Percentiles rank a stretch among this genome's conserved stretches.
phyloP scores from a whole-genome alignment of 345 rosid species.

The Eucalyptus tenuipes region DNA sequence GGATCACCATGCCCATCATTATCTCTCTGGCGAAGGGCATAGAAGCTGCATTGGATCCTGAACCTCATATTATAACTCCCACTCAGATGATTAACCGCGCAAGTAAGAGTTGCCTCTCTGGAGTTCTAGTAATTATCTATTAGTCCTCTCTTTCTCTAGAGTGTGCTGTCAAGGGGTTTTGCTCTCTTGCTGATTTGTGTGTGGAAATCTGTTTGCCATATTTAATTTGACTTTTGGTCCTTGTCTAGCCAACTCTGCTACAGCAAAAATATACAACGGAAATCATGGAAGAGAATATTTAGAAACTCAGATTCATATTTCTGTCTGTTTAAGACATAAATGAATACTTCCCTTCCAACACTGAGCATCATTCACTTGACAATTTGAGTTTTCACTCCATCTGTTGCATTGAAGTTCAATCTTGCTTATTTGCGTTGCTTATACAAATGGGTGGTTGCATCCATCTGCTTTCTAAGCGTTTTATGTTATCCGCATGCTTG shows the following conservation, averaged over 20 bases:
- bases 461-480: not conserved
- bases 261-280: not conserved
- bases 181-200: not conserved
- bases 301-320: not conserved
- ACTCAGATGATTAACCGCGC: conserved; percentile 63
- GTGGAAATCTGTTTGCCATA: not conserved
- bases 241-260: not conserved
- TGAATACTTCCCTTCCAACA: not conserved
- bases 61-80: conserved; percentile 65
- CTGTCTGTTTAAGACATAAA: not conserved
- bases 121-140: not conserved
- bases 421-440: not conserved
- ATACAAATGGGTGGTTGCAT: not conserved
- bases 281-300: not conserved
- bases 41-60: conserved; percentile 65
- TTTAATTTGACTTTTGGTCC: not conserved
- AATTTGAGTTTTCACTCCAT: not conserved
- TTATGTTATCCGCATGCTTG: not conserved
- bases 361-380: not conserved
- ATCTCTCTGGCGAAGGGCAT: conserved; percentile 73
- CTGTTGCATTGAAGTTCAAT: not conserved
- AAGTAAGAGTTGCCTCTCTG: conserved; percentile 23
- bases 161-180: not conserved
- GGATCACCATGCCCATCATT: conserved; percentile 51
- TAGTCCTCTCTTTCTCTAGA: not conserved